Conservation (phyloP, 768 basidiomycete species). For the Pulveroboletus sp. region DNA sequence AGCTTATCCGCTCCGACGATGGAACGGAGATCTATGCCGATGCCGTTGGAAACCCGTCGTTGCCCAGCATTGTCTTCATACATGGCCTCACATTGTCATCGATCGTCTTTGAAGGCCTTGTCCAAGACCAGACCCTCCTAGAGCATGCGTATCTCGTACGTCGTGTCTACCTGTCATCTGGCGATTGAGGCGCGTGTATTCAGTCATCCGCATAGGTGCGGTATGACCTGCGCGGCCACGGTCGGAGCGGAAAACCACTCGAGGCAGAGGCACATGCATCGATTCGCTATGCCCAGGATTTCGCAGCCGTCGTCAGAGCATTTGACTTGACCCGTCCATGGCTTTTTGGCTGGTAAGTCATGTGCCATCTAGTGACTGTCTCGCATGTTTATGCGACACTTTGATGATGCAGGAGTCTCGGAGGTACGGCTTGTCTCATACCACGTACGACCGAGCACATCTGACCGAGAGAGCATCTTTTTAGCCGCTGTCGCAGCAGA, state of each 20-base stretch:
- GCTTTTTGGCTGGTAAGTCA: constrained; percentile 6
- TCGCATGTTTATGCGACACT: too few species aligned
- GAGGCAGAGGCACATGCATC: constrained; percentile 3
- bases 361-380: background rate
- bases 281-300: constrained; percentile 10
- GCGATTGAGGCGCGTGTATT: background rate
- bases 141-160: constrained; percentile 1
- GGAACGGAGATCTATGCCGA: constrained; percentile 9
- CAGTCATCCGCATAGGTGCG: background rate
- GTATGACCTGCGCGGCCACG: constrained; percentile 9
- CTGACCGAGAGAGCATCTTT: background rate
- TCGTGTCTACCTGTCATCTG: background rate
- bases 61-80: constrained; percentile 5
- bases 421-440: background rate
- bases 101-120: constrained; percentile 3
- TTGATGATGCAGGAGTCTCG: constrained; percentile 4
- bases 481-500: constrained; percentile 1
- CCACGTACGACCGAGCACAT: background rate
- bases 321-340: constrained; percentile 1
- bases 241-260: constrained; percentile 6
- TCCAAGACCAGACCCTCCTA: constrained; percentile 3
- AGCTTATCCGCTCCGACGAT: constrained; percentile 2
- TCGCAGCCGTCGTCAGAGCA: constrained; percentile 1
- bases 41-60: constrained; percentile 2
- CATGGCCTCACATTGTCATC: constrained; percentile 5